Evolutionary conservation across 2,329 filamentous ascomycete species (phyloP), one percentile per base, ranked within the genome.

Genomic region (Juglanconis sp.): DNA sequence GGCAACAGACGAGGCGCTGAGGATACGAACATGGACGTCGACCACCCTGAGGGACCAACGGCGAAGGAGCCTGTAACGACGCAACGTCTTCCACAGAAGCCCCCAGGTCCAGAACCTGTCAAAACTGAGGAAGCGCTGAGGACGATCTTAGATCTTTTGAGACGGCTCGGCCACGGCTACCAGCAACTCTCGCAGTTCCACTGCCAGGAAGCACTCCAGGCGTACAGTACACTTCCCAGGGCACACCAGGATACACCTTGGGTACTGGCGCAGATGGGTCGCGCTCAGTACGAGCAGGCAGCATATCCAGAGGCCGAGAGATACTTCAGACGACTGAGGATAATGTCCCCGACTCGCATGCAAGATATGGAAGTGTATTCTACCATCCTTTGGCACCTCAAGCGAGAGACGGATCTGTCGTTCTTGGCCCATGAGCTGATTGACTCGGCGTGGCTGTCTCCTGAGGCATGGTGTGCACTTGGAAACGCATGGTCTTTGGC

Each of bases 321-420:
- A 65, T 90, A 88, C 68, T 99, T 96, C 73, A 82, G 87, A 60
- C 87, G 87, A 59, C 85, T 99, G 65, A 87, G 92, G 54, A 84
- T 88, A 36, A 81, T 95, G 66, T 88, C 91, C 11, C 94, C 94
- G 1, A 90, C 91, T 1, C 87, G 91, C 4, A 81, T 96, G 49
- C 90, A 96, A 70, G 93, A 97, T 70, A 97, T 98, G 93, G 95
- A 99, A 71, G 88, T 98, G 40, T 99, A 96, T 75, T 98, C 94
- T 13, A 99, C 95, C 0, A 89, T 96, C n/a, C 82, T 99, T n/a
- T 99, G 96, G 95, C 93, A 97, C 73, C 78, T 97, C 64, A 96
- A 96, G 74, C 88, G 90, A 64, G 94, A 97, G 70, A 90, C 92
- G 0, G 91, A 97, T 63, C 81, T 99, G 30, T 93, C 94, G 0